Base-by-base conservation (phyloP, 177 flowering plant genomes). In the Telopea speciosissima region DNA sequence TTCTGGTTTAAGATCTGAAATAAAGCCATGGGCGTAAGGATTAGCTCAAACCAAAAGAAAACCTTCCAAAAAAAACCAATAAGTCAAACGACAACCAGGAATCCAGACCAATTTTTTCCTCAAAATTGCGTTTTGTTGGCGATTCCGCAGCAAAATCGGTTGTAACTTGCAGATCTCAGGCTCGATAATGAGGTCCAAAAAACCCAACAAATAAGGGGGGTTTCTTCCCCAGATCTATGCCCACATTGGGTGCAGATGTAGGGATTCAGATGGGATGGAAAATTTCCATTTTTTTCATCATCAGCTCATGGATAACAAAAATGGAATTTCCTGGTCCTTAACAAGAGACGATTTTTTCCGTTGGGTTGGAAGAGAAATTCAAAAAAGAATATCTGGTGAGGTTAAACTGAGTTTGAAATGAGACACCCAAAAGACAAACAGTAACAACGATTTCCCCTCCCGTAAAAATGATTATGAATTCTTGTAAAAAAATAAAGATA, bases 1-100 rank as follows among this genome's bases (percentile, higher is more conserved):
- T 77, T 58, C 28, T 67, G 42, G 54, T 62, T 72, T 1, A 19
- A 72, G 69, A 59, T 61, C 63, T 16, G 16, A 65, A 36, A n/a
- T 45, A 64, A 65, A n/a, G 3, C 24, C 21, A n/a, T 36, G 49
- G 42, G 61, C 0, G 24, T 17, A 65, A 17, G 25, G 17, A 36
- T 9, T 2, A 36, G 5, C 52, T n/a, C 56, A 68, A 68, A 59
- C 23, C 22, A n/a, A 58, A 54, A 54, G 21, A 7, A 62, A n/a
- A n/a, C n/a, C n/a, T n/a, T n/a, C n/a, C n/a, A n/a, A n/a, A n/a
- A n/a, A n/a, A n/a, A 12, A 24, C 13, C 23, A 3, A 11, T 16
- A 25, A 14, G 40, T 36, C 3, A 19, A 54, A 17, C 28, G 21
- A 19, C 62, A 28, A 63, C 25, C 21, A 63, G 9, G 40, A 36